Conservation (phyloP, 2,329 filamentous ascomycete species). For the Podosphaera xanthii region DNA sequence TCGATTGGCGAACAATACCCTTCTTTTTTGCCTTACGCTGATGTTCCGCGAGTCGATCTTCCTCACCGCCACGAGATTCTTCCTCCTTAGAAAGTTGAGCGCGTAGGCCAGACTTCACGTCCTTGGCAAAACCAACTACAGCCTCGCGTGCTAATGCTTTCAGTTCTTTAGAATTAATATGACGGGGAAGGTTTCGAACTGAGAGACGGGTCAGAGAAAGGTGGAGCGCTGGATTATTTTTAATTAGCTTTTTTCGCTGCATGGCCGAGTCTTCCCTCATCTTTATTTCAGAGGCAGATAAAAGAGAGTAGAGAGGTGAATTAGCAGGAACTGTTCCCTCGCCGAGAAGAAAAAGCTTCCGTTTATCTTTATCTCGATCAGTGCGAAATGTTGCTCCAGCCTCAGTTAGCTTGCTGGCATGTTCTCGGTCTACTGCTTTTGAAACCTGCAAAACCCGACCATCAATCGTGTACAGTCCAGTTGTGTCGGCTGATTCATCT, state of each 20-base stretch:
- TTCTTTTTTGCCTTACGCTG: conserved; percentile 63
- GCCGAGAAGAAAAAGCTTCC: conserved; percentile 64
- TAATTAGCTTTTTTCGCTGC: conserved; percentile 75
- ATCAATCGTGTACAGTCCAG: conserved; percentile 73
- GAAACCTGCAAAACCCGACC: conserved; percentile 70
- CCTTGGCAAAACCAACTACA: conserved; percentile 81
- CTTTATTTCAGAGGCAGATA: conserved; percentile 59
- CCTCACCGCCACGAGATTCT: conserved; percentile 51
- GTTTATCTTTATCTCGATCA: conserved; percentile 62
- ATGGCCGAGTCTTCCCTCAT: conserved; percentile 72
- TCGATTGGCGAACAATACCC: conserved; percentile 75
- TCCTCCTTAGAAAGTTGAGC: conserved; percentile 78
- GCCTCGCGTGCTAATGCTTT: conserved; percentile 80
- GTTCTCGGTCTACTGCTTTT: conserved; percentile 61
- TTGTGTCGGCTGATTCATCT: conserved; percentile 59
- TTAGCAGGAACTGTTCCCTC: conserved; percentile 67
- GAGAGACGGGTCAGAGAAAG: conserved; percentile 77
- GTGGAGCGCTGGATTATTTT: conserved; percentile 74
- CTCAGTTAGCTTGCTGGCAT: conserved; percentile 54
- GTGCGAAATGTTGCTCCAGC: conserved; percentile 39
- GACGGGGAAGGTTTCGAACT: conserved; percentile 71
- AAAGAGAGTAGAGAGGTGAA: conserved; percentile 51
- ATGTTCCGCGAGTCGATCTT: conserved; percentile 60
- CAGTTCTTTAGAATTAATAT: conserved; percentile 63
- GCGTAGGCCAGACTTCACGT: conserved; percentile 59